These are phyloP conservation scores for Dendrobium nobile DNA, from an alignment of 106 monocot genomes.

Conservation along the genomic window DNA sequence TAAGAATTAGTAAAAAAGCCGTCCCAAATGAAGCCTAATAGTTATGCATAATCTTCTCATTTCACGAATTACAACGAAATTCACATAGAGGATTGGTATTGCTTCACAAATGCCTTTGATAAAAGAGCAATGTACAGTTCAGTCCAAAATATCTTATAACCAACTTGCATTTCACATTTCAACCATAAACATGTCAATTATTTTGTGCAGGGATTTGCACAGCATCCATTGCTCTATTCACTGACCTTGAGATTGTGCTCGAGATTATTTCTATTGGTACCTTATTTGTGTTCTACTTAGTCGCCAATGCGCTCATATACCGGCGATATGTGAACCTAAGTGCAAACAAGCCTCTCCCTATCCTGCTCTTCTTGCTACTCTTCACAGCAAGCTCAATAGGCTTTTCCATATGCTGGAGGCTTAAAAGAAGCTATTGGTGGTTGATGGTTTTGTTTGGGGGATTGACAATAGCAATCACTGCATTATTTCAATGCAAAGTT, in stretches of 20 bases:
- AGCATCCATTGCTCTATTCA: conserved; percentile 69
- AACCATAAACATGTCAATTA: neutral
- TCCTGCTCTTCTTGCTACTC: conserved; percentile 44
- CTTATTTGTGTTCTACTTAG: conserved; percentile 67
- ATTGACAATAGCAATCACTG: conserved; percentile 20
- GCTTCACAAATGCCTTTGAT: too few species aligned
- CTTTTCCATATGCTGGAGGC: conserved; percentile 54
- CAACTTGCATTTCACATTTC: neutral
- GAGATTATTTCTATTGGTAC: conserved; percentile 76
- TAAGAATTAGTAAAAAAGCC: too few species aligned
- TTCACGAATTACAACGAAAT: too few species aligned
- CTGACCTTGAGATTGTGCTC: conserved; percentile 49
- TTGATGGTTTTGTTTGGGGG: conserved; percentile 25
- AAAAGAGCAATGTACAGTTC: too few species aligned
- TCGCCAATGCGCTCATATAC: conserved; percentile 65
- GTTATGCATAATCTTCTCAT: neutral
- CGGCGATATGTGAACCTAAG: conserved; percentile 37
- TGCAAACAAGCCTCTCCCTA: conserved; percentile 18
- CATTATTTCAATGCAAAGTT: conserved; percentile 26
- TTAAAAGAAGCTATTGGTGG: conserved; percentile 23
- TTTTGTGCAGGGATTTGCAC: conserved; percentile 52
- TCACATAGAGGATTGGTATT: too few species aligned
- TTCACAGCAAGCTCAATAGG: conserved; percentile 46
- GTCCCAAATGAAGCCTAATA: too few species aligned
- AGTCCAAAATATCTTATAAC: neutral